phyloP scores from a whole-genome alignment of 2,329 filamentous ascomycete species.

The Aspergillus candidus region DNA sequence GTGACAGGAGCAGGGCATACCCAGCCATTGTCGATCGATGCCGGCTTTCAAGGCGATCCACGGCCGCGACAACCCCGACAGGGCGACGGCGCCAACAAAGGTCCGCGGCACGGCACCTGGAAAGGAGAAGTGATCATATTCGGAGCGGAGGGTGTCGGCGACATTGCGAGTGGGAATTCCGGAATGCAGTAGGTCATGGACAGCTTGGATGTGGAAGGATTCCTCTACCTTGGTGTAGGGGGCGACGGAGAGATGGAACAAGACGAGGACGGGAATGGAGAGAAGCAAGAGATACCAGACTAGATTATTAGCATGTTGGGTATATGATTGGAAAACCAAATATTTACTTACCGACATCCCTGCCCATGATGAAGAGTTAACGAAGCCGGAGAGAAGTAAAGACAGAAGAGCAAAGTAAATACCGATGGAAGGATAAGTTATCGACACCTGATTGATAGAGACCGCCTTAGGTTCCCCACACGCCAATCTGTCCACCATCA shows the following conservation, averaged over 20 bases:
- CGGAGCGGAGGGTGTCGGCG: slow-evolving; percentile 48
- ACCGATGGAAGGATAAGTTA: no score
- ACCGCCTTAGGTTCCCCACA: no score
- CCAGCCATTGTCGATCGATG: slow-evolving; percentile 52
- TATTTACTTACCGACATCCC: slow-evolving; percentile 17
- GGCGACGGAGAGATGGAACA: slow-evolving; percentile 64
- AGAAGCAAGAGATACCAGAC: slow-evolving; percentile 31
- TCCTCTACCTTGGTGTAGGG: slow-evolving; percentile 98
- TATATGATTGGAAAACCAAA: neutral
- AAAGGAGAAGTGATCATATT: slow-evolving; percentile 87
- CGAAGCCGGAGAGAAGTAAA: no score
- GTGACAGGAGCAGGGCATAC: slow-evolving; percentile 30
- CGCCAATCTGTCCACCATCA: no score
- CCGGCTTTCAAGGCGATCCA: slow-evolving; percentile 54
- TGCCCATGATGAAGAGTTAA: slow-evolving; percentile 12
- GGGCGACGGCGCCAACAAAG: slow-evolving; percentile 72
- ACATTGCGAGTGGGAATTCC: slow-evolving; percentile 61
- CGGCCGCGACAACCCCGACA: slow-evolving; percentile 68
- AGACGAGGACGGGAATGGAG: slow-evolving; percentile 57
- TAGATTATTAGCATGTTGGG: slow-evolving; percentile 1
- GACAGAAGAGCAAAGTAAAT: no score
- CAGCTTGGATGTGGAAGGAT: slow-evolving; percentile 93
- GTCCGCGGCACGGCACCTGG: slow-evolving; percentile 87
- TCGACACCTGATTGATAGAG: no score
- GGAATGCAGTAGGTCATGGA: slow-evolving; percentile 80